Percentiles rank a stretch among this genome's conserved stretches.
These are phyloP conservation scores for Daldinia decipiens DNA, from an alignment of 495 filamentous ascomycete species.

Conservation along the genomic window DNA sequence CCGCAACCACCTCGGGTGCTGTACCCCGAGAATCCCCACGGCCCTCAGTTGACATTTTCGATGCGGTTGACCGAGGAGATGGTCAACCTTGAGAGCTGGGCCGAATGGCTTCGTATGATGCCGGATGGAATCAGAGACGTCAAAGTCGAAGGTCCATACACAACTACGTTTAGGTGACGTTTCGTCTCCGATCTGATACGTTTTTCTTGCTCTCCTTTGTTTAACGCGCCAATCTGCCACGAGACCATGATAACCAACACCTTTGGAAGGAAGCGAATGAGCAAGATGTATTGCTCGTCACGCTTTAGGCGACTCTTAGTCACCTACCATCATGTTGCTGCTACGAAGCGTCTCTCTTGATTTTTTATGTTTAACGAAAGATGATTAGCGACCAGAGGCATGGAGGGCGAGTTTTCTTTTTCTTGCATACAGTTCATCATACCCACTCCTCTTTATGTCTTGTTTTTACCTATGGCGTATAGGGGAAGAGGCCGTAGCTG, in stretches of 20 bases:
- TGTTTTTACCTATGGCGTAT: conserved; percentile 16
- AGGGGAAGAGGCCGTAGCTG: conserved; percentile 27
- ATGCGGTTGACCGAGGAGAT: conserved; percentile 55
- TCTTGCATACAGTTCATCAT: conserved; percentile 35
- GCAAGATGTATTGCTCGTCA: conserved; percentile 31
- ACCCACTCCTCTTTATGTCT: conserved; percentile 34
- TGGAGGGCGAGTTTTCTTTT: conserved; percentile 27
- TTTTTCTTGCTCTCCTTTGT: conserved; percentile 31
- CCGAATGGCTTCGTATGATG: conserved; percentile 62
- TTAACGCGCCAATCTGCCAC: conserved; percentile 37
- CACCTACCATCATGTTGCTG: conserved; percentile 35
- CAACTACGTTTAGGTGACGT: conserved; percentile 59
- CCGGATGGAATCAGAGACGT: conserved; percentile 60
- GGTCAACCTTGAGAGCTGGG: conserved; percentile 56
- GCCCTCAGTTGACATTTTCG: conserved; percentile 54
- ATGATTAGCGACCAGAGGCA: conserved; percentile 32
- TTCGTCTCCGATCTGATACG: conserved; percentile 31
- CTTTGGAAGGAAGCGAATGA: conserved; percentile 34
- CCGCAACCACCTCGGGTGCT: conserved; percentile 52
- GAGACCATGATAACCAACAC: conserved; percentile 43
- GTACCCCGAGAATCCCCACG: conserved; percentile 46
- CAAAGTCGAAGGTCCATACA: conserved; percentile 58
- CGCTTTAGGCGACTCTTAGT: conserved; percentile 29
- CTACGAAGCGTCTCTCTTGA: conserved; percentile 19
- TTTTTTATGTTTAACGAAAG: conserved; percentile 28